Conservation (phyloP, 768 basidiomycete species). For the Naganishia onofrii region DNA sequence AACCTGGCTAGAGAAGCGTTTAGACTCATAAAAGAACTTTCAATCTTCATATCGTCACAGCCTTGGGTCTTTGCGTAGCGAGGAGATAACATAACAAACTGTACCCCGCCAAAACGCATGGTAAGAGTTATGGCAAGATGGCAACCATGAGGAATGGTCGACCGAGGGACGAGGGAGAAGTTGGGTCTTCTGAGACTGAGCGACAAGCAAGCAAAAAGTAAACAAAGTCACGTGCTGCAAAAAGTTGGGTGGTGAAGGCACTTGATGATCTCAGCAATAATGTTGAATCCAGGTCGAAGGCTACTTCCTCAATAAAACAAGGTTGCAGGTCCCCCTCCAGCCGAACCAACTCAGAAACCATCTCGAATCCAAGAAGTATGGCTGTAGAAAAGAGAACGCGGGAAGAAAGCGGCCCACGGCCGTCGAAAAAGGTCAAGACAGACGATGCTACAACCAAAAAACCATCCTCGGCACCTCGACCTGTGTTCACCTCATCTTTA, state of each 20-base stretch:
- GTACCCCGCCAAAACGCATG: too few species aligned
- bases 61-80: too few species aligned
- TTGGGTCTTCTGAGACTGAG: too few species aligned
- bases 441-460: slow-evolving; percentile 12
- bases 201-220: too few species aligned
- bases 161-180: too few species aligned
- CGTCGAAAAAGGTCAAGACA: slow-evolving; percentile 16
- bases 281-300: not conserved
- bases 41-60: too few species aligned
- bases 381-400: slow-evolving; percentile 14
- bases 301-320: not conserved
- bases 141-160: too few species aligned
- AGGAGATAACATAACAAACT: too few species aligned
- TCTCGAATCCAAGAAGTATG: not conserved
- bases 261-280: not conserved
- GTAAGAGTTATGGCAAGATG: too few species aligned
- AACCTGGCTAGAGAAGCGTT: too few species aligned
- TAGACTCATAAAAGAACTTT: too few species aligned
- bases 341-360: not conserved
- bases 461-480: slow-evolving; percentile 31
- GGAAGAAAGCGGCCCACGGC: slow-evolving; percentile 13
- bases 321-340: slow-evolving; percentile 3
- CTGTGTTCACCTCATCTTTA: slow-evolving; percentile 48
- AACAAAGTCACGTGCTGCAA: slow-evolving; percentile 16
- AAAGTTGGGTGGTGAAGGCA: not conserved